Conservation (phyloP, 2,329 filamentous ascomycete genomes). For the Talaromyces pinophilus region DNA sequence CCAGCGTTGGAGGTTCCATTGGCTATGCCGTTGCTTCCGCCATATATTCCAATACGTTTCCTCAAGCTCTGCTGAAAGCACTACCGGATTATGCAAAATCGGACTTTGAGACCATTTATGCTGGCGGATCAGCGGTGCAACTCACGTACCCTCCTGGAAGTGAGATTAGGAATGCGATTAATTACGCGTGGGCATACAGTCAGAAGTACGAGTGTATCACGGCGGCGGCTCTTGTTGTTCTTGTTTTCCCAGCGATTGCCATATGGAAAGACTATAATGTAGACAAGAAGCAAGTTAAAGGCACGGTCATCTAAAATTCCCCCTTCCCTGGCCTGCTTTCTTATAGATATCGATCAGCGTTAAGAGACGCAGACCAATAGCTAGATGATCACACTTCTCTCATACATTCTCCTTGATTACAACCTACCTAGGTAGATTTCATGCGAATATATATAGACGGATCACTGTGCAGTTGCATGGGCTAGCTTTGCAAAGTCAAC, state of each 20-base stretch:
- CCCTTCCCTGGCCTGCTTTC: neutral
- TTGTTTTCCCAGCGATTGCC: slow-evolving; percentile 38
- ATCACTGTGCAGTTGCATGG: too few relatives aligned
- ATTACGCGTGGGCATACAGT: slow-evolving; percentile 41
- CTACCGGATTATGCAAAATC: slow-evolving; percentile 44
- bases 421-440: neutral
- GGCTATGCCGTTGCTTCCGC: slow-evolving; percentile 35
- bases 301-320: slow-evolving; percentile 30
- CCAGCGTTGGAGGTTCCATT: slow-evolving; percentile 40
- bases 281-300: slow-evolving; percentile 44
- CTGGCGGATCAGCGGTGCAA: slow-evolving; percentile 33
- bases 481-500: neutral
- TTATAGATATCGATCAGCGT: neutral
- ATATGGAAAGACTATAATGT: slow-evolving; percentile 45
- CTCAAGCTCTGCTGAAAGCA: slow-evolving; percentile 45
- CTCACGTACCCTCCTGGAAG: slow-evolving; percentile 35
- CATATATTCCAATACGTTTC: slow-evolving; percentile 63
- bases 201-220: slow-evolving; percentile 42
- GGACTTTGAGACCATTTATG: slow-evolving; percentile 29
- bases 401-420: neutral
- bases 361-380: neutral
- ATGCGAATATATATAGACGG: too few relatives aligned
- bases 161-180: slow-evolving; percentile 36
- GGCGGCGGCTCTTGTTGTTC: slow-evolving; percentile 35
- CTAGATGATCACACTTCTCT: neutral